Percentiles rank a stretch among this genome's conserved stretches.
Conservation (phyloP, 257 asterid species). For the Gentiana macrophylla region DNA sequence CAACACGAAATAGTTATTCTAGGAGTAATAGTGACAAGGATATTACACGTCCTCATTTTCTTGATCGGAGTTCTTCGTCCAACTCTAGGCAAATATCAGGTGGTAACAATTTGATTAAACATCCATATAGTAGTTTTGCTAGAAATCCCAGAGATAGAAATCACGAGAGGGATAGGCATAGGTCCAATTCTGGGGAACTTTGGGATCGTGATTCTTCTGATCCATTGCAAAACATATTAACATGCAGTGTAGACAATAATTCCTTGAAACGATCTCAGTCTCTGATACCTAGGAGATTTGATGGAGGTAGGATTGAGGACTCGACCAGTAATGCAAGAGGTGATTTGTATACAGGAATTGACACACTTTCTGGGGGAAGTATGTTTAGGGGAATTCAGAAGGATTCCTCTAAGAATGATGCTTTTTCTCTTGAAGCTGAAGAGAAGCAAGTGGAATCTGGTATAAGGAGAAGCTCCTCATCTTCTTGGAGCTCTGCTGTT, state of each 20-base stretch:
- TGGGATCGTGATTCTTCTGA: slow-evolving; percentile 40
- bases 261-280: slow-evolving; percentile 53
- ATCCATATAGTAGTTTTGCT: slow-evolving; percentile 64
- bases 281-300: slow-evolving; percentile 41
- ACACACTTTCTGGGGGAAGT: slow-evolving; percentile 24
- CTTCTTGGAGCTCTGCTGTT: no score
- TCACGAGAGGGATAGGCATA: slow-evolving; percentile 44
- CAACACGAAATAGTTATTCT: slow-evolving; percentile 29
- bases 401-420: no score
- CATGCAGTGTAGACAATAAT: slow-evolving; percentile 31
- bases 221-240: slow-evolving; percentile 29
- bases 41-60: slow-evolving; percentile 20
- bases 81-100: slow-evolving; percentile 39
- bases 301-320: slow-evolving; percentile 31
- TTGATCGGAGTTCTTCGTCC: slow-evolving; percentile 36
- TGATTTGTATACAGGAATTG: slow-evolving; percentile 19
- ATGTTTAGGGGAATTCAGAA: not conserved
- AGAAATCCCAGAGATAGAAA: slow-evolving; percentile 50
- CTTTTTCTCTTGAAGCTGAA: no score
- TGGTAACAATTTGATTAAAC: slow-evolving; percentile 45
- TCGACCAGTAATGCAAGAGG: slow-evolving; percentile 13
- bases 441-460: no score
- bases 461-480: no score
- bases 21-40: slow-evolving; percentile 46
- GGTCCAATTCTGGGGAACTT: slow-evolving; percentile 24